Base-by-base conservation (phyloP, 108 stramenopile genomes). In the Cyclotella baltica region DNA sequence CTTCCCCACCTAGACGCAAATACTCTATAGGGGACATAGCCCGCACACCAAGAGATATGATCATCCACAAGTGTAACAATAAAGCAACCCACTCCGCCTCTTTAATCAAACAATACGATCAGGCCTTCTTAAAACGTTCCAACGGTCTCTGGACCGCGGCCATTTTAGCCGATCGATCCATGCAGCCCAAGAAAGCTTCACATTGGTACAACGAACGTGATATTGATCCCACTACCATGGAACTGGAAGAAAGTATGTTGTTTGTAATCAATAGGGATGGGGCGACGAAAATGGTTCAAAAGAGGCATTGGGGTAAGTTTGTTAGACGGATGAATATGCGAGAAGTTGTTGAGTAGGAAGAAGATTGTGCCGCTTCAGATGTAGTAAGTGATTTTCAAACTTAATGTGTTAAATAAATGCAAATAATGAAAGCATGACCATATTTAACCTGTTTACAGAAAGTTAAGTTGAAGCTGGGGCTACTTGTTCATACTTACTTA, bases 211-310 rank as follows among this genome's bases (percentile, higher is more conserved):
- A 55, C 3, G 34, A 51, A 8, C 22, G 55, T 33, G 70, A 71
- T 37, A 51, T 71, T 25, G 70, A 71, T 22, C 11, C 46, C 20
- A 37, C 53, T 23, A 58, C 70, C 6, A 71, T 58, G 70, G 37
- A 59, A 0, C 38, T 71, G 36, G 70, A 71, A 71, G 56, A 57
- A 18, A 71, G 70, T 18, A 71, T 71, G 70, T 57, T 71, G 18
- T 71, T 71, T 55, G 70, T 71, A 22, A 71, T 71, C 10, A 58
- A 71, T 58, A 38, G 31, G 27, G 35, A 58, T 15, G 70, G 70
- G 27, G 70, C 55, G 22, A 71, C 70, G 27, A 70, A 70, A 57
- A 70, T 56, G 34, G 50, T 70, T 20, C 28, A 57, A 22, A 55
- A n/a, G 36, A 55, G 53, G 70, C 70, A 57, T 70, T 70, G 55